Base-by-base conservation (phyloP, 352 stramenopile species). In the Phytophthora pluvialis region DNA sequence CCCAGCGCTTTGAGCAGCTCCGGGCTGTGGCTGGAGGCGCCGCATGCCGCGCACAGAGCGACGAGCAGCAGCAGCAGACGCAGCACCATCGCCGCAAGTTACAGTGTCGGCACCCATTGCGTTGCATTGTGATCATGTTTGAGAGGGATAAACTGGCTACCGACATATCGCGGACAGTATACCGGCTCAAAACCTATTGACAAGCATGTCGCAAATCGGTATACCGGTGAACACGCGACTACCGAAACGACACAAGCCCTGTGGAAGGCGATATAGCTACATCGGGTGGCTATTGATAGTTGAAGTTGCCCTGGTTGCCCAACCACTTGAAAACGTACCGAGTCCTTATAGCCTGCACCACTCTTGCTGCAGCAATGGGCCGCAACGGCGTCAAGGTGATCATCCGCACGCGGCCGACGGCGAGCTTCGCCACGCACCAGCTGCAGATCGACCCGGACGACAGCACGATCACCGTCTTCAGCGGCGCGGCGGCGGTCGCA, bases 341-440 rank as follows among this genome's bases (percentile, higher is more conserved):
- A 40, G 35, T 40, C 9, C n/a, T 4, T 16, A 35, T n/a, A n/a
- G n/a, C n/a, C n/a, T n/a, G 33, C 7, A 39, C 11, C 31, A n/a
- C 0, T n/a, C n/a, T n/a, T 26, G 26, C 26, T n/a, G n/a, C 28
- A 49, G 66, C 3, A 52, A 80, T 80, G 73, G 66, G 66, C 25
- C 69, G 72, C 15, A 90, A 93, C 49, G 84, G 80, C 31, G 80
- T 93, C 33, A 93, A 93, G 33, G 86, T 95, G 71, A 93, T 92
- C 72, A 95, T 95, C 65, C 83, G 87, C 12, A 91, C 83, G 63
- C 81, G 84, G 26, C 84, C 87, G 35, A 95, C 84, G 16, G 86
- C 84, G 35, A 89, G 75, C 55, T 93, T 95, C 38, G 81, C 84
- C 43, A 81, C 75, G 1, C 78, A 75, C 16, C 84, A 95, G 78